Evolutionary conservation across 495 filamentous ascomycete species (phyloP), one percentile per base, ranked within the genome.

Genomic region (Hypomontagnella submonticulosa): DNA sequence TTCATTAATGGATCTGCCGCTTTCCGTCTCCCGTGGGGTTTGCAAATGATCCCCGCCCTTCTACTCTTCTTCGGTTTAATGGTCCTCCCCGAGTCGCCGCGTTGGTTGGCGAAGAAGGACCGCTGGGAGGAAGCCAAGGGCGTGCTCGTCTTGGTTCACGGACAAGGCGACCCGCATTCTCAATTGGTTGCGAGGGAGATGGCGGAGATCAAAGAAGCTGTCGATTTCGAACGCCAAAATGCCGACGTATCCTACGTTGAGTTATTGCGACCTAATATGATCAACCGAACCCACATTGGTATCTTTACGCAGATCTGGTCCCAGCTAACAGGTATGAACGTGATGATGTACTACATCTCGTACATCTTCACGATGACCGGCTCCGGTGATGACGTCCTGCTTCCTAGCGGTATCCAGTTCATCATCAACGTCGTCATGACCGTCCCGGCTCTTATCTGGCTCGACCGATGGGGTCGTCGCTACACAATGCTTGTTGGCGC

Each of bases 291-390:
- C 27, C 80, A 85, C 52, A 86, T 92, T 65, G 90, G 91, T 49
- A 67, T 93, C 42, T 92, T 92, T 67, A 90, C 87, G 0, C 91
- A 93, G 73, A 89, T 95, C 71, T 94, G 91, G 91, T 88, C 87
- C 23, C 91, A 95, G 69, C 79, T 94, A 15, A 91, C 89, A 0
- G 91, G 91, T 11, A 92, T 92, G 88, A 93, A 92, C 71, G 89
- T 92, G 10, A 93, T 93, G 89, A 92, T 92, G 85, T 84, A 82
- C 73, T 84, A 83, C 56, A 83, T 84, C 27, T 80, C 83, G 16
- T 91, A 92, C 47, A 81, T 91, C 63, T 91, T 90, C 64, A 84
- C 85, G 18, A 91, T 90, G 89, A 88, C 89, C 11, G 88, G 89
- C 12, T 76, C 89, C 0, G 80, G 79, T 1, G 80, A 80, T 30